These are phyloP conservation scores for Penicillium sp. DNA, from an alignment of 2,329 filamentous ascomycete genomes.

Conservation along the genomic window DNA sequence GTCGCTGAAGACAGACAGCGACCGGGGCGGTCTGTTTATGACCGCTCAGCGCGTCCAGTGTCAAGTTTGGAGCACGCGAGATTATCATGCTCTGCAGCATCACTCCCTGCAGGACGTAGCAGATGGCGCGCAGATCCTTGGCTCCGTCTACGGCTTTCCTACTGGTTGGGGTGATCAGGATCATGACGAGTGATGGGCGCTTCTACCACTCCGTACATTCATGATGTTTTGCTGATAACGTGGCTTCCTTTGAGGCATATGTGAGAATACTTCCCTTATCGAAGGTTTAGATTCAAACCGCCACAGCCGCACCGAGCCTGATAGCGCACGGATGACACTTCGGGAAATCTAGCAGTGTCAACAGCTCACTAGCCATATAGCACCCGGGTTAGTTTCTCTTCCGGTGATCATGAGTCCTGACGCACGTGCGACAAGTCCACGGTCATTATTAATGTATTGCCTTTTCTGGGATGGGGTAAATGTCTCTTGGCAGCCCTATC, in stretches of 20 bases:
- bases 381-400: too few species aligned
- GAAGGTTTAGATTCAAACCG: conserved; percentile 12
- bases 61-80: conserved; percentile 9
- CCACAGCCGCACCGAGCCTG: conserved; percentile 19
- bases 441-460: too few species aligned
- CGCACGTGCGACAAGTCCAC: too few species aligned
- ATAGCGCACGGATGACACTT: conserved; percentile 17
- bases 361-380: neutral
- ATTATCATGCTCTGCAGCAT: conserved; percentile 2
- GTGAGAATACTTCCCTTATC: neutral
- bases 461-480: too few species aligned
- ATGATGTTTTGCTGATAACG: conserved; percentile 14
- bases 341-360: conserved; percentile 6
- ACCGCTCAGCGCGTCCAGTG: neutral
- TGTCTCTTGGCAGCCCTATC: too few species aligned
- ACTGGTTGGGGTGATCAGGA: neutral
- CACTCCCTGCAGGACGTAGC: too few species aligned
- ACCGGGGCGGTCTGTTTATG: conserved; percentile 12
- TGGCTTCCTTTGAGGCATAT: conserved; percentile 8
- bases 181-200: neutral
- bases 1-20: conserved; percentile 2
- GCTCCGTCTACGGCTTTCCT: neutral
- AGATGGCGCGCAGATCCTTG: too few species aligned
- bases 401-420: too few species aligned
- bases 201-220: neutral